Evolutionary conservation across 176 grass and related monocot genomes (phyloP), one percentile per base, ranked within the genome.

Genomic region (Miscanthus lutarioriparius): DNA sequence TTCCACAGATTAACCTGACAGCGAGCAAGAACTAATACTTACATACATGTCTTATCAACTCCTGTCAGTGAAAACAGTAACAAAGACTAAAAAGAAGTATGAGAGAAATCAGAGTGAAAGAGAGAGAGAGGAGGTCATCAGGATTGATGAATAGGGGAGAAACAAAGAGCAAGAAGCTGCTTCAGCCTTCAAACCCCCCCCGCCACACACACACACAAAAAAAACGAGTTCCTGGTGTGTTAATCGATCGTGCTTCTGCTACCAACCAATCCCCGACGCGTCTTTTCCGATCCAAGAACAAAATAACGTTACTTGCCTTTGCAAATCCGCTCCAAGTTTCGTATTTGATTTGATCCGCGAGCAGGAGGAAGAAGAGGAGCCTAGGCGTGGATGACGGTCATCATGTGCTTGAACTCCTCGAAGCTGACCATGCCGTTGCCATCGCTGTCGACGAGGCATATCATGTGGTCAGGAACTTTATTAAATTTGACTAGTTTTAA

Each of bases 321-420:
- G 72, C 72, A 70, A 56, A 85, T 85, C 77, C 72, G 76, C 64
- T 73, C 27, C 67, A n/a, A 40, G 45, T 35, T 80, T 81, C 0
- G 11, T 48, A 15, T 15, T 8, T 11, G 17, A 20, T 27, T 16
- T 74, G 3, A 51, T 63, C 2, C 7, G 17, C 25, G 80, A 69
- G 58, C 23, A 26, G 27, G 40, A 9, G 8, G 70, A 74, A 8
- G 25, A 27, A 35, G 33, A 35, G 19, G 61, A 10, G 22, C n/a
- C 83, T 80, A 90, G 28, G 80, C 80, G 80, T 83, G 83, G 75
- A 90, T 62, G 75, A 92, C 76, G 71, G 80, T 78, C 96, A 98
- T 98, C 96, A 98, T 98, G 67, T 77, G 92, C 91, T 95, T 95
- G 85, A 98, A 98, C 90, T 98, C 96, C 58, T 92, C 91, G 79